Evolutionary conservation across 768 basidiomycete genomes (phyloP).

Genomic region (Tylopilus subfusipes): DNA sequence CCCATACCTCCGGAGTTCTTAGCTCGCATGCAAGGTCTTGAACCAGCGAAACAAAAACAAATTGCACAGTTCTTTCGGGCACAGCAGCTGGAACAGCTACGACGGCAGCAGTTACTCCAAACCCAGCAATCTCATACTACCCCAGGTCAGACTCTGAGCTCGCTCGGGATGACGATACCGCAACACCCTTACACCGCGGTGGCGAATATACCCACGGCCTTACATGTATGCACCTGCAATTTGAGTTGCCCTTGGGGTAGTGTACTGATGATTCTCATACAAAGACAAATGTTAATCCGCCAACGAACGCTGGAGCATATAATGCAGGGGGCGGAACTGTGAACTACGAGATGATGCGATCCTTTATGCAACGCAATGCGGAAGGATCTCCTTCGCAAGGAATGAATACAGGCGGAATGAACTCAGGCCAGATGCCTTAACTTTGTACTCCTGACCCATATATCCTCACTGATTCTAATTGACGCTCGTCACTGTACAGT

Average conservation of each 20-base stretch:
- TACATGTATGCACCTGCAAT: conserved; percentile 17
- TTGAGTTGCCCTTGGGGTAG: not conserved
- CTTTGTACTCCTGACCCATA: not conserved
- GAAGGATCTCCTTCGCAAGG: conserved; percentile 29
- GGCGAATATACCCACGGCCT: conserved; percentile 13
- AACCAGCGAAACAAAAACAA: conserved; percentile 22
- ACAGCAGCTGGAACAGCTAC: conserved; percentile 21
- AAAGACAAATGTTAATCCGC: conserved; percentile 13
- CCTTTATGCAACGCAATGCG: conserved; percentile 42
- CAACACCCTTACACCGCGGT: conserved; percentile 4
- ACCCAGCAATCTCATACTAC: conserved; percentile 12
- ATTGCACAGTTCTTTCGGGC: conserved; percentile 10
- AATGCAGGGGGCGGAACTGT: conserved; percentile 25
- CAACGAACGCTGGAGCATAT: conserved; percentile 20
- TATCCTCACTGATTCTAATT: not conserved
- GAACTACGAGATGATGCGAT: conserved; percentile 43
- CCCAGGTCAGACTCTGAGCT: conserved; percentile 14
- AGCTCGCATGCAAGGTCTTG: conserved; percentile 23
- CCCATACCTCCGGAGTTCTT: conserved; percentile 10
- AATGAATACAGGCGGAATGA: conserved; percentile 15
- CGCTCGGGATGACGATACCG: conserved; percentile 13
- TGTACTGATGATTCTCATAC: not conserved
- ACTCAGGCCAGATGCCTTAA: conserved; percentile 11
- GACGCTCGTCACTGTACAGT: conserved; percentile 1
- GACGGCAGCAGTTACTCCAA: conserved; percentile 27